These are phyloP conservation scores for Stromatinia cepivora DNA, from an alignment of 2,329 filamentous ascomycete species.

Conservation along the genomic window DNA sequence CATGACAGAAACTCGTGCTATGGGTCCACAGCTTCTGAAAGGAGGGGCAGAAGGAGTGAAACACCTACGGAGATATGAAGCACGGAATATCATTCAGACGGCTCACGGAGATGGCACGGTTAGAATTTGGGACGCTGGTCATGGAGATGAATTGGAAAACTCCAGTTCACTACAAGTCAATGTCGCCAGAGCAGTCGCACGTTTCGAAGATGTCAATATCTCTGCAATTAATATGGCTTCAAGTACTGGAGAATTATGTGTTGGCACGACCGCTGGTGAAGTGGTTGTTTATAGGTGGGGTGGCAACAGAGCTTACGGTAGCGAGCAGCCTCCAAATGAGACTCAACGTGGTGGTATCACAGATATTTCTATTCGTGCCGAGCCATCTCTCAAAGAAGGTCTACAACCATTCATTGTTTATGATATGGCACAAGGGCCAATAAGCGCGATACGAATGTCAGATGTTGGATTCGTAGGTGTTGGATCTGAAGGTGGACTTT, in stretches of 20 bases:
- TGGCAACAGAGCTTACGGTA: slow-evolving; percentile 71
- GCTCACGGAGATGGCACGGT: slow-evolving; percentile 89
- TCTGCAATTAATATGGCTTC: slow-evolving; percentile 77
- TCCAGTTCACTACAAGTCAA: slow-evolving; percentile 79
- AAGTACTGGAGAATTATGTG: slow-evolving; percentile 80
- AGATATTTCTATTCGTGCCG: slow-evolving; percentile 71
- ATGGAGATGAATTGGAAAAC: slow-evolving; percentile 93
- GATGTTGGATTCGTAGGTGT: slow-evolving; percentile 89
- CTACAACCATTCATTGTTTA: slow-evolving; percentile 78
- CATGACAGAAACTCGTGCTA: slow-evolving; percentile 79
- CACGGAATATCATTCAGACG: slow-evolving; percentile 80
- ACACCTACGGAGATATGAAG: slow-evolving; percentile 74
- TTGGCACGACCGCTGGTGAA: slow-evolving; percentile 81
- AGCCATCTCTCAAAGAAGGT: slow-evolving; percentile 73
- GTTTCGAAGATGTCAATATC: slow-evolving; percentile 75
- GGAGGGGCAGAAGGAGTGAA: slow-evolving; percentile 75
- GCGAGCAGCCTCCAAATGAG: slow-evolving; percentile 54
- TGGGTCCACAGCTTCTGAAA: slow-evolving; percentile 74
- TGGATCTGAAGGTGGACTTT: slow-evolving; percentile 77
- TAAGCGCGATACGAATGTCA: slow-evolving; percentile 79
- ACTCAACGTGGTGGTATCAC: slow-evolving; percentile 69
- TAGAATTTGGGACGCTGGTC: slow-evolving; percentile 89
- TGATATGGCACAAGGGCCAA: slow-evolving; percentile 77
- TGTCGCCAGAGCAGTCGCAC: slow-evolving; percentile 75
- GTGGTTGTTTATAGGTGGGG: slow-evolving; percentile 85